Evolutionary conservation across 345 rosid species (phyloP).

Genomic region (Camelina hispida): DNA sequence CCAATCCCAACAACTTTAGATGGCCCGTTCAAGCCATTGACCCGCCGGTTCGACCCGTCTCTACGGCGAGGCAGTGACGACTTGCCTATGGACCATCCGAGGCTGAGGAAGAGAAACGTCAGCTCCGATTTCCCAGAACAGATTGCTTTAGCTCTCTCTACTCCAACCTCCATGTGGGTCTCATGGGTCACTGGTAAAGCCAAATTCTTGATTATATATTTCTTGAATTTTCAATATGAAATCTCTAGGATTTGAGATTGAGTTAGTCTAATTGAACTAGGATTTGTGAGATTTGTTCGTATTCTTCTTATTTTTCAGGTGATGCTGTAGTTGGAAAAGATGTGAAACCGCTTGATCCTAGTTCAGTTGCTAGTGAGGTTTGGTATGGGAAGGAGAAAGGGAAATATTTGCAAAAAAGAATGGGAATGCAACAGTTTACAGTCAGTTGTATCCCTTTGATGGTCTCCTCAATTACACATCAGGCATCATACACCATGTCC

Average conservation of each 20-base stretch:
- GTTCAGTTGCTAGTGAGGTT: constrained; percentile 65
- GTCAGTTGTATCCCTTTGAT: constrained; percentile 78
- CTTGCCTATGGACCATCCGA: constrained; percentile 72
- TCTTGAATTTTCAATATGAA: too few species aligned
- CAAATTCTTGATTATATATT: too few species aligned
- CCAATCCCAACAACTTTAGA: constrained; percentile 70
- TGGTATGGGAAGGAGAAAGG: constrained; percentile 70
- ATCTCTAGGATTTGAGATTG: constrained; percentile 2
- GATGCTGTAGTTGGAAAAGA: constrained; percentile 68
- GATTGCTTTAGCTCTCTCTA: constrained; percentile 71
- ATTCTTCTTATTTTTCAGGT: constrained; percentile 47
- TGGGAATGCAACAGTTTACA: constrained; percentile 69
- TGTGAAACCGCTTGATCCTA: constrained; percentile 65
- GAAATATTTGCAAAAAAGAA: constrained; percentile 44
- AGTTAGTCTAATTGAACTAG: background rate
- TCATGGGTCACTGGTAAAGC: constrained; percentile 83
- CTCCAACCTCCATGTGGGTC: constrained; percentile 84
- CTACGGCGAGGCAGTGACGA: constrained; percentile 83
- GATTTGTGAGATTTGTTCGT: background rate
- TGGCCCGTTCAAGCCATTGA: constrained; percentile 75
- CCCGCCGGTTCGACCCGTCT: constrained; percentile 71
- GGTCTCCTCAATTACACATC: constrained; percentile 86
- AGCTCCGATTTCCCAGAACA: constrained; percentile 66
- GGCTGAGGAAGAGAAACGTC: constrained; percentile 63
- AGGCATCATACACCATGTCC: constrained; percentile 84